These are phyloP conservation scores for Boechera divaricarpa DNA, from an alignment of 345 rosid genomes.

Conservation along the genomic window DNA sequence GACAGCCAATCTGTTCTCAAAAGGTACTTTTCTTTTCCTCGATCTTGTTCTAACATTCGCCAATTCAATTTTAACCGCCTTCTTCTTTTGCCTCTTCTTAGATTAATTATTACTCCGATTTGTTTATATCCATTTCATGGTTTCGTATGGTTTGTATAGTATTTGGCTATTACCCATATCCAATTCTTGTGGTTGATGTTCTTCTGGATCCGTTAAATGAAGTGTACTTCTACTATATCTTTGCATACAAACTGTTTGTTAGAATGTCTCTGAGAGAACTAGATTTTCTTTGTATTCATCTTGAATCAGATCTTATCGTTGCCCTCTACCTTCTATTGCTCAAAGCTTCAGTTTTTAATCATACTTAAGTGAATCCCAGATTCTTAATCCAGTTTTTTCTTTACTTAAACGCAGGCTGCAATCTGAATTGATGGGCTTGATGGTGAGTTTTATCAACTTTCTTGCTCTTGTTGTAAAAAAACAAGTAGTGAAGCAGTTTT, in stretches of 20 bases:
- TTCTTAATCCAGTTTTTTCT: conserved; percentile 10
- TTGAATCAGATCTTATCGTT: neutral
- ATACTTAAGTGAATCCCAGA: neutral
- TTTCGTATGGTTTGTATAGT: neutral
- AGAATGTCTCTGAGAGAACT: conserved; percentile 20
- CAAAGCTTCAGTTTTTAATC: conserved; percentile 15
- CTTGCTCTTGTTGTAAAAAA: neutral
- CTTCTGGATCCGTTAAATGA: neutral
- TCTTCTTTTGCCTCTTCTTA: neutral
- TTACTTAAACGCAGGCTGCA: conserved; percentile 68
- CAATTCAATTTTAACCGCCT: neutral
- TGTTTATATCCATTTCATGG: neutral
- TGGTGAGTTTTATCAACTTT: conserved; percentile 57
- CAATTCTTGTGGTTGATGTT: conserved; percentile 2
- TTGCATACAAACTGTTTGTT: conserved; percentile 34
- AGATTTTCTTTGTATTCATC: neutral
- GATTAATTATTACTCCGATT: neutral
- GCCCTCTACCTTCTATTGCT: neutral
- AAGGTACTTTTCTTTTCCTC: conserved; percentile 26
- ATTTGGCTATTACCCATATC: neutral
- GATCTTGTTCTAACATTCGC: neutral
- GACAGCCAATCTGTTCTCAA: conserved; percentile 90
- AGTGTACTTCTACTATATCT: neutral
- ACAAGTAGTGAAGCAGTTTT: neutral
- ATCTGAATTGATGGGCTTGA: conserved; percentile 91